phyloP scores from a whole-genome alignment of 371 early-diverging fungal species.

The Mortierella sp. region DNA sequence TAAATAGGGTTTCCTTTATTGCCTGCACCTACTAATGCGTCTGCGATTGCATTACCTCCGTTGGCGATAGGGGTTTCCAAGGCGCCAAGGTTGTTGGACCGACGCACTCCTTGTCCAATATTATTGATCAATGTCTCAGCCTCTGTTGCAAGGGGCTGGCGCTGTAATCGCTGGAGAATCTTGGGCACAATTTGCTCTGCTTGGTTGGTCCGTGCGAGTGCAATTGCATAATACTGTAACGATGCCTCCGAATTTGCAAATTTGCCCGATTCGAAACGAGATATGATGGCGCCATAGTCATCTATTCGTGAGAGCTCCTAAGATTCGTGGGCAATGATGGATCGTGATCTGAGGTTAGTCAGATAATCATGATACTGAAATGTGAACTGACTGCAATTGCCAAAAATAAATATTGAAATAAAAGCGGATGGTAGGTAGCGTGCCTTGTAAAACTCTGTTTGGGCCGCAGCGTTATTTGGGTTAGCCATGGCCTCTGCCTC shows the following conservation, averaged over 20 bases:
- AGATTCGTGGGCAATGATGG: neutral
- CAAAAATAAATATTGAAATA: neutral
- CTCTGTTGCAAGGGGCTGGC: constrained; percentile 55
- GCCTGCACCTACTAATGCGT: constrained; percentile 39
- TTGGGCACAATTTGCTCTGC: constrained; percentile 75
- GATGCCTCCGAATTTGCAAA: constrained; percentile 75
- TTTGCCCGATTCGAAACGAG: constrained; percentile 79
- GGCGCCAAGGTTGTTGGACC: constrained; percentile 21
- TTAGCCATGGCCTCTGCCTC: constrained; percentile 78
- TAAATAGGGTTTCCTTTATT: constrained; percentile 53
- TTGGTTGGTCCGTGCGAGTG: constrained; percentile 75
- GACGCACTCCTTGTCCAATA: constrained; percentile 31
- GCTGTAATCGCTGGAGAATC: constrained; percentile 72
- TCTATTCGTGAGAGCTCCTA: constrained; percentile 77
- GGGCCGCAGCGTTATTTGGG: constrained; percentile 72
- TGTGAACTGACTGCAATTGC: neutral
- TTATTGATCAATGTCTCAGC: constrained; percentile 28
- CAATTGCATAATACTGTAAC: constrained; percentile 77
- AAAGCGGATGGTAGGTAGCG: neutral
- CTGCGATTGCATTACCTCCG: constrained; percentile 26
- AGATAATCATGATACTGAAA: neutral
- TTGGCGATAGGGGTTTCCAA: constrained; percentile 23
- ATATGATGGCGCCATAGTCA: constrained; percentile 72
- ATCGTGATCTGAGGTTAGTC: neutral
- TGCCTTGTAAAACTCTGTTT: constrained; percentile 82